Conservation (phyloP, 2,329 filamentous ascomycete species). For the Botrytis fragariae region DNA sequence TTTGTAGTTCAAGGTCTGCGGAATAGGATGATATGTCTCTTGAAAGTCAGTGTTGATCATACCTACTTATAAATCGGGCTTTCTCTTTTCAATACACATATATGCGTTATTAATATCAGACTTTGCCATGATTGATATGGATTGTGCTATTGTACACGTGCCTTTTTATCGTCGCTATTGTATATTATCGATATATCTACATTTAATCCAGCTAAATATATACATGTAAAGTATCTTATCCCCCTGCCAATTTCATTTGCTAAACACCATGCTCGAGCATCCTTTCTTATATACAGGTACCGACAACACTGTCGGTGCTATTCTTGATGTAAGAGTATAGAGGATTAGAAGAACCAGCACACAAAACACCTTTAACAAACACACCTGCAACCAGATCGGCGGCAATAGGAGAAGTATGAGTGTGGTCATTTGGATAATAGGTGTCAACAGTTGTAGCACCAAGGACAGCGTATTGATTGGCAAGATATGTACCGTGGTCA, state of each 20-base stretch:
- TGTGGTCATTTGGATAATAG: constrained; percentile 57
- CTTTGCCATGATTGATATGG: neutral
- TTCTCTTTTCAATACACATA: neutral
- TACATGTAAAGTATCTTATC: neutral
- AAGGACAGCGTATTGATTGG: constrained; percentile 48
- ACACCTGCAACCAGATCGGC: constrained; percentile 48
- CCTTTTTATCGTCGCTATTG: neutral
- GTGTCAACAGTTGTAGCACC: constrained; percentile 48
- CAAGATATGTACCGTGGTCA: constrained; percentile 56
- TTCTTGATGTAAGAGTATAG: constrained; percentile 8
- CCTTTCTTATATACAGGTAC: neutral
- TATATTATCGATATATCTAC: neutral
- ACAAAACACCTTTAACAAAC: constrained; percentile 1
- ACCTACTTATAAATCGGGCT: neutral
- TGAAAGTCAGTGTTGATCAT: neutral
- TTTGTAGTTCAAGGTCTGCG: too few species aligned
- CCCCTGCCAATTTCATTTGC: rapidly evolving
- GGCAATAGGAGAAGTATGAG: constrained; percentile 55
- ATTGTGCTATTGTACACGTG: neutral
- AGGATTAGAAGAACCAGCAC: neutral
- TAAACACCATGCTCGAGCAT: neutral
- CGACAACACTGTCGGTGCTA: neutral
- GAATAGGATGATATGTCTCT: neutral
- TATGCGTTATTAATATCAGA: neutral
- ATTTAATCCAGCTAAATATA: neutral